These are phyloP conservation scores for Huntiella moniliformis DNA, from an alignment of 2,329 filamentous ascomycete genomes.

Conservation along the genomic window DNA sequence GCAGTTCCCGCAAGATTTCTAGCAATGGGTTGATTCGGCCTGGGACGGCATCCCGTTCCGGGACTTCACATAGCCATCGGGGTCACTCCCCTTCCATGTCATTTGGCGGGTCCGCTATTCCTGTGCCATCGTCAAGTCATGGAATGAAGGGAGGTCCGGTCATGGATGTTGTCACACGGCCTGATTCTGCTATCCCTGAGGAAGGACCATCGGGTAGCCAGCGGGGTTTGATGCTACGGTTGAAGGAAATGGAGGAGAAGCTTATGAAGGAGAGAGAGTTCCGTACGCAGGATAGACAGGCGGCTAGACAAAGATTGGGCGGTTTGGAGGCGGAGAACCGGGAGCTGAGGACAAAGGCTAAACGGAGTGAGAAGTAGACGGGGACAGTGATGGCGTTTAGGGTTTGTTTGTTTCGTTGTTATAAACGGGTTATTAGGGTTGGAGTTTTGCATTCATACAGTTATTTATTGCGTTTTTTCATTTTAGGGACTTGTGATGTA, in stretches of 20 bases:
- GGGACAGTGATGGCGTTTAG: neutral
- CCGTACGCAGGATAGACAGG: constrained; percentile 63
- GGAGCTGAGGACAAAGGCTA: constrained; percentile 46
- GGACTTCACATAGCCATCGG: constrained; percentile 13
- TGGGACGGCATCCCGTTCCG: constrained; percentile 17
- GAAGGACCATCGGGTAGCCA: constrained; percentile 22
- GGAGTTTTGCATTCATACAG: neutral
- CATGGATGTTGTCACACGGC: constrained; percentile 10
- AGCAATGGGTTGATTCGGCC: constrained; percentile 15
- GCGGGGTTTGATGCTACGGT: constrained; percentile 65
- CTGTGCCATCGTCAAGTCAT: constrained; percentile 8
- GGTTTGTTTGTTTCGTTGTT: neutral
- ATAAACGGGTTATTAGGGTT: neutral
- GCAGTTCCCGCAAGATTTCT: constrained; percentile 11
- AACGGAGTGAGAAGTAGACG: constrained; percentile 15
- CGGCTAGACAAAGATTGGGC: constrained; percentile 61
- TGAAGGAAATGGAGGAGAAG: constrained; percentile 74
- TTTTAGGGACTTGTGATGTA: neutral
- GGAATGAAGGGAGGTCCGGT: constrained; percentile 10
- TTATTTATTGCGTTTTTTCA: neutral
- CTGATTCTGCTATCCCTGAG: constrained; percentile 9
- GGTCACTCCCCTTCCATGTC: constrained; percentile 1
- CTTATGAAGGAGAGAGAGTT: constrained; percentile 82
- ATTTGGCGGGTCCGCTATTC: constrained; percentile 3
- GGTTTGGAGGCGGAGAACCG: constrained; percentile 59